phyloP scores from a whole-genome alignment of 2,329 filamentous ascomycete genomes.

The Sclerotinia trifoliorum region DNA sequence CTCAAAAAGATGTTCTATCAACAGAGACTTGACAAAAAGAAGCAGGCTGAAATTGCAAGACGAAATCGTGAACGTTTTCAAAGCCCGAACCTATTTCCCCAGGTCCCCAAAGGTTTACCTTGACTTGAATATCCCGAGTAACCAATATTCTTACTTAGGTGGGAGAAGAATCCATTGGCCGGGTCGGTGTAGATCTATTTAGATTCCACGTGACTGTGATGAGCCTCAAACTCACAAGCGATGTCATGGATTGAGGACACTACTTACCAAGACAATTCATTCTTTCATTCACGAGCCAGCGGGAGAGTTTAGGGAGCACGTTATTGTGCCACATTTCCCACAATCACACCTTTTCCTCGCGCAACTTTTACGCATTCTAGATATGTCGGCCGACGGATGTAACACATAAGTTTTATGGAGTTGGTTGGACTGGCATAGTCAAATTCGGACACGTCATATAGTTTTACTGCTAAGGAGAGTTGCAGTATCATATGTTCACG shows the following conservation, averaged over 20 bases:
- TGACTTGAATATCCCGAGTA: conserved; percentile 26
- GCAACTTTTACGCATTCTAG: conserved; percentile 1
- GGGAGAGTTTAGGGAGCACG: neutral
- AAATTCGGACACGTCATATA: conserved; percentile 20
- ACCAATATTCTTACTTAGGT: neutral
- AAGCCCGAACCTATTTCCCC: conserved; percentile 79
- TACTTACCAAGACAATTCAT: conserved; percentile 2
- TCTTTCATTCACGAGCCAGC: neutral
- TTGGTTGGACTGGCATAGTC: neutral
- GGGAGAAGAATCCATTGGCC: neutral
- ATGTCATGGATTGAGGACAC: neutral
- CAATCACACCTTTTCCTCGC: conserved; percentile 11
- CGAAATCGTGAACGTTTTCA: conserved; percentile 77
- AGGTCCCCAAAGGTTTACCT: conserved; percentile 67
- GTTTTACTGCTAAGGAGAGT: conserved; percentile 5
- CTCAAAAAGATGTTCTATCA: conserved; percentile 87
- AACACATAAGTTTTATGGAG: conserved; percentile 14
- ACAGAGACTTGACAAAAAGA: conserved; percentile 75
- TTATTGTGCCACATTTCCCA: neutral
- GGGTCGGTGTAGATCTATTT: neutral
- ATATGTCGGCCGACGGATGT: conserved; percentile 2
- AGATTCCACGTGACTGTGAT: neutral
- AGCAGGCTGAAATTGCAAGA: conserved; percentile 75
- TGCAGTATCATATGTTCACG: conserved; percentile 24
- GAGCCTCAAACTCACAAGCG: neutral